Conservation (phyloP, 441 rosid genomes). For the Erodium moschatum region DNA sequence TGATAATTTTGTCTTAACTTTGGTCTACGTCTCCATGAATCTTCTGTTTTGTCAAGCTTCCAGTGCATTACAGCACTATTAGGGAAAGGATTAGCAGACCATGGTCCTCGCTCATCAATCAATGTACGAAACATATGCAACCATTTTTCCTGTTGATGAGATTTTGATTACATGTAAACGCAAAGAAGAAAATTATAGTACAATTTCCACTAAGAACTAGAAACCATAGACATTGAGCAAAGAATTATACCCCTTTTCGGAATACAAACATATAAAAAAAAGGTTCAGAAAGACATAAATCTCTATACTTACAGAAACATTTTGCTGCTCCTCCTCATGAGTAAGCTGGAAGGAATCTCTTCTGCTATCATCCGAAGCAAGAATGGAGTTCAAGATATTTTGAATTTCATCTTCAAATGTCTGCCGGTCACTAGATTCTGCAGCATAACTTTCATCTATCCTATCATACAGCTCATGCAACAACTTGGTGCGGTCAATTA, state of each 20-base stretch:
- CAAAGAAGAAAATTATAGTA: conserved; percentile 15
- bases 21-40: conserved; percentile 91
- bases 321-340: conserved; percentile 86
- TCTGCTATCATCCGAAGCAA: conserved; percentile 80
- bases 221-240: conserved; percentile 10
- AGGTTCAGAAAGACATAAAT: conserved; percentile 12
- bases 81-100: conserved; percentile 98
- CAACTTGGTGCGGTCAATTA: conserved; percentile 67
- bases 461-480: conserved; percentile 60
- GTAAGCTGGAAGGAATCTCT: conserved; percentile 57
- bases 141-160: conserved; percentile 71
- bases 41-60: conserved; percentile 99
- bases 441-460: conserved; percentile 49
- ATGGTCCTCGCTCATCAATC: conserved; percentile 97
- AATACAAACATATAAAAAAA: conserved; percentile 6
- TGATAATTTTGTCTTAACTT: conserved; percentile 88
- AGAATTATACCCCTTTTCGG: background rate
- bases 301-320: conserved; percentile 52
- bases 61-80: conserved; percentile 59
- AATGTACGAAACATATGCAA: conserved; percentile 88
- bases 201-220: conserved; percentile 6
- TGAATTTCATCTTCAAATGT: conserved; percentile 81
- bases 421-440: conserved; percentile 47
- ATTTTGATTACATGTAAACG: conserved; percentile 16
- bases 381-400: conserved; percentile 45